Percentiles rank a stretch among this genome's conserved stretches.
Evolutionary conservation across 805 yeast genomes (phyloP).

Genomic region (Ogataea kodamae): DNA sequence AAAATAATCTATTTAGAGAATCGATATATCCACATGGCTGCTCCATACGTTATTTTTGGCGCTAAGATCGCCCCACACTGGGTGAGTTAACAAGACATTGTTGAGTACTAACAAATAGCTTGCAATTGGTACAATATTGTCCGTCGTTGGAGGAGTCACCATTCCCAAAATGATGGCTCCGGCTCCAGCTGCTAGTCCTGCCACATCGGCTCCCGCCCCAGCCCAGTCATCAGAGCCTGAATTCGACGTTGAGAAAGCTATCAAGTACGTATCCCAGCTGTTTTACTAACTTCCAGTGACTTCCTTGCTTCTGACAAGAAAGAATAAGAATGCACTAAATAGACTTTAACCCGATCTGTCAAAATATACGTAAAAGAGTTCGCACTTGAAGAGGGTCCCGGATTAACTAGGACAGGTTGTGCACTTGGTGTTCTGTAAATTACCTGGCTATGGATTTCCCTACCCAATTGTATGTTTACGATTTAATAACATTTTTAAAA

Average conservation of each 20-base stretch:
- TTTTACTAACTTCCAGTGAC: constrained; percentile 20
- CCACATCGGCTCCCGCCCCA: constrained; percentile 58
- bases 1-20: constrained; percentile 10
- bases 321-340: constrained; percentile 8
- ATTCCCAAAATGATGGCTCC: constrained; percentile 45
- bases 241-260: constrained; percentile 32
- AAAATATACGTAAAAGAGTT: too few relatives aligned
- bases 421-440: too few relatives aligned
- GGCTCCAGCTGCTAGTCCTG: constrained; percentile 38
- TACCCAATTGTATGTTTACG: too few relatives aligned
- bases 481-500: constrained; percentile 1
- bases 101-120: constrained; percentile 38
- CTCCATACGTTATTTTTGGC: constrained; percentile 81
- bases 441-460: too few relatives aligned
- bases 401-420: too few relatives aligned
- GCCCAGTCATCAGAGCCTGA: constrained; percentile 34
- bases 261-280: constrained; percentile 25
- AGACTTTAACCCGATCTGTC: constrained; percentile 1
- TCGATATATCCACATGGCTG: constrained; percentile 53
- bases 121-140: constrained; percentile 74
- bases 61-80: constrained; percentile 79
- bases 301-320: constrained; percentile 28
- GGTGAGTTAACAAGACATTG: constrained; percentile 35
- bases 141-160: constrained; percentile 56
- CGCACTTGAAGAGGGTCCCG: too few relatives aligned